These are phyloP conservation scores for Talaromyces borbonicus DNA, from an alignment of 495 filamentous ascomycete genomes.

Conservation along the genomic window DNA sequence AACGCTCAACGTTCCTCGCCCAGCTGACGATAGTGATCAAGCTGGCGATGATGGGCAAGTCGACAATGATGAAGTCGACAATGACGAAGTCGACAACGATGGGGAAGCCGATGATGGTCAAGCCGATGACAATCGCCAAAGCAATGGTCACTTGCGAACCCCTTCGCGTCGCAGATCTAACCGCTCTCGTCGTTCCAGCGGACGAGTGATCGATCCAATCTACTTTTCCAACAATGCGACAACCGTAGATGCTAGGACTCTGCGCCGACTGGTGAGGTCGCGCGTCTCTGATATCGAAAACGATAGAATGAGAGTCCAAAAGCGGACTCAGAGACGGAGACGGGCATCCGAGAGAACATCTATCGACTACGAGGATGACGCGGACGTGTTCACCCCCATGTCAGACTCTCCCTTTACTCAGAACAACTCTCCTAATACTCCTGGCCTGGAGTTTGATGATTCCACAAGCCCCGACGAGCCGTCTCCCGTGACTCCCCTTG, in stretches of 20 bases:
- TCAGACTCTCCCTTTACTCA: neutral
- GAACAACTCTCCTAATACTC: neutral
- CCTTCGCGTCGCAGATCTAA: neutral
- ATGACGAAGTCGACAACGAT: too few species aligned
- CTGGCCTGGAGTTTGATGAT: neutral
- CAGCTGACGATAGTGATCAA: too few species aligned
- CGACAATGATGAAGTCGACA: too few species aligned
- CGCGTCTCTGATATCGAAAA: neutral
- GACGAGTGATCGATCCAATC: too few species aligned
- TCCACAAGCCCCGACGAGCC: neutral
- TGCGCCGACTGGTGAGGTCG: neutral
- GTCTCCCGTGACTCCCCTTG: neutral
- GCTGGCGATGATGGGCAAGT: too few species aligned
- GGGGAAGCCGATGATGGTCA: too few species aligned
- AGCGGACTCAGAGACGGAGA: neutral
- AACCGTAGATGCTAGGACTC: neutral
- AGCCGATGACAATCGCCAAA: too few species aligned
- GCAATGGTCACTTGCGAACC: too few species aligned
- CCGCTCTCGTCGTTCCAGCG: too few species aligned
- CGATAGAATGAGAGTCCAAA: too few species aligned
- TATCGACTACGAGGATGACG: neutral
- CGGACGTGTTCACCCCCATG: neutral
- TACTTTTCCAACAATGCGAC: too few species aligned
- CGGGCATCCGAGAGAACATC: neutral
- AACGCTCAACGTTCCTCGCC: slow-evolving; percentile 43